Percentiles rank a stretch among this genome's conserved stretches.
These are phyloP conservation scores for Gremmenia infestans DNA, from an alignment of 2,329 filamentous ascomycete species.

Conservation along the genomic window DNA sequence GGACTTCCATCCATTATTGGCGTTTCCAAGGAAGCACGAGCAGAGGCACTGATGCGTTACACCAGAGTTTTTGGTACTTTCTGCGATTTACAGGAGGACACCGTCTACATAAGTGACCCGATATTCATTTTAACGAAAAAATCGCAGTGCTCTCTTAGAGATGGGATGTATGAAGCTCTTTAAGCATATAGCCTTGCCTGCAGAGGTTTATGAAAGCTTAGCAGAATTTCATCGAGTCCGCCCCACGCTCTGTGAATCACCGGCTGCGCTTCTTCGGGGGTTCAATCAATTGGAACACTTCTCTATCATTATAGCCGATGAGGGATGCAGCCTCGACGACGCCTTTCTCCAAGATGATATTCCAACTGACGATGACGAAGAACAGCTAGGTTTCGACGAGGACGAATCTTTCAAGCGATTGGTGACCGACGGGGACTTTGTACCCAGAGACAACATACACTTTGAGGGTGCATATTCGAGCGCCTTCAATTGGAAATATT, in stretches of 20 bases:
- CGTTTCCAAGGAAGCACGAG: constrained; percentile 14
- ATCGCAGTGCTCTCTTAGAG: constrained; percentile 4
- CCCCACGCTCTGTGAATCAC: background rate
- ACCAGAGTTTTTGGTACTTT: constrained; percentile 9
- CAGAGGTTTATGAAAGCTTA: background rate
- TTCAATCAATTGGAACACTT: constrained; percentile 7
- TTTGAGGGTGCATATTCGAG: constrained; percentile 1
- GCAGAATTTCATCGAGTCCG: background rate
- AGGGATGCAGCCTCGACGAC: constrained; percentile 1
- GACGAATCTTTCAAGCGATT: background rate
- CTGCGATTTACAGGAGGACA: constrained; percentile 14
- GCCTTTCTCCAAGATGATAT: background rate
- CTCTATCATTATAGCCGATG: constrained; percentile 1
- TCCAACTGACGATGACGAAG: background rate
- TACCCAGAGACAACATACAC: constrained; percentile 11
- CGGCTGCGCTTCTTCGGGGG: background rate
- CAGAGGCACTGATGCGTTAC: constrained; percentile 12
- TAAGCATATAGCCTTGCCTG: constrained; percentile 7
- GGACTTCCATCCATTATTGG: constrained; percentile 8
- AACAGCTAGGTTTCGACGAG: background rate
- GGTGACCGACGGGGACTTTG: constrained; percentile 4
- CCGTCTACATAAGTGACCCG: constrained; percentile 17
- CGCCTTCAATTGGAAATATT: background rate
- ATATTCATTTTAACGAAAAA: constrained; percentile 8
- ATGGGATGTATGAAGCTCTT: constrained; percentile 5